These are phyloP conservation scores for Thyridium curvatum DNA, from an alignment of 2,329 filamentous ascomycete genomes.

Conservation along the genomic window DNA sequence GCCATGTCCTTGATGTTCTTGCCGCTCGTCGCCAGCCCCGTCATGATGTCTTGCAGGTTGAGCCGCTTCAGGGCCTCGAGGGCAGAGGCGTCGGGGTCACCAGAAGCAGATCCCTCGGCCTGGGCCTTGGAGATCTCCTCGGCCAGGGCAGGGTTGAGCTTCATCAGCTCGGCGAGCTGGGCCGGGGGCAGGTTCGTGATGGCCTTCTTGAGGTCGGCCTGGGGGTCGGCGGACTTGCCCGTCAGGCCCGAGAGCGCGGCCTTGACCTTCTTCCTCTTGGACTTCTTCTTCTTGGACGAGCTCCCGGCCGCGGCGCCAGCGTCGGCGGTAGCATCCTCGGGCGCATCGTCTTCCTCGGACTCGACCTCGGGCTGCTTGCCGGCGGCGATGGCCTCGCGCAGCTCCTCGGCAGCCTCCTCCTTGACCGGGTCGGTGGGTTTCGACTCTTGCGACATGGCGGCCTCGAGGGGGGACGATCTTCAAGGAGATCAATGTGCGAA, in stretches of 20 bases:
- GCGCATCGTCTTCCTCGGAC: conserved; percentile 39
- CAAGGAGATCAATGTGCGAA: too few relatives aligned
- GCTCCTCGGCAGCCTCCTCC: conserved; percentile 37
- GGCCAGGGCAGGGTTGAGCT: conserved; percentile 66
- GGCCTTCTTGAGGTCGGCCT: conserved; percentile 40
- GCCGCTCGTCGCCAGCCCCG: conserved; percentile 66
- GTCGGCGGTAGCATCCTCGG: conserved; percentile 21
- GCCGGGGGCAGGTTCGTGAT: conserved; percentile 47
- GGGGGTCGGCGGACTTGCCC: conserved; percentile 25
- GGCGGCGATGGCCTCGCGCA: conserved; percentile 28
- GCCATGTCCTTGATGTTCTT: conserved; percentile 97
- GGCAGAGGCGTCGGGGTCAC: conserved; percentile 27
- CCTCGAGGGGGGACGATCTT: too few relatives aligned
- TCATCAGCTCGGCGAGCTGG: conserved; percentile 60
- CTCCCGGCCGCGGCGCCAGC: conserved; percentile 17
- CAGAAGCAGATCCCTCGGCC: conserved; percentile 11
- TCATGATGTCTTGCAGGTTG: conserved; percentile 66
- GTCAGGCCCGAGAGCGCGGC: conserved; percentile 45
- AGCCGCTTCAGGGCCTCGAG: conserved; percentile 54
- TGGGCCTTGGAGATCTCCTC: conserved; percentile 39
- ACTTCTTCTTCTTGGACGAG: conserved; percentile 47
- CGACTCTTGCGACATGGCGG: conserved; percentile 51
- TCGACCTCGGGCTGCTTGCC: conserved; percentile 38
- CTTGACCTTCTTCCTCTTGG: conserved; percentile 60
- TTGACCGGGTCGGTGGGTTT: conserved; percentile 51